A percentile compares a stretch with the other conserved stretches of the same genome.
Evolutionary conservation across 169 alveolate species (phyloP).

Genomic region (Cystoisospora suis): DNA sequence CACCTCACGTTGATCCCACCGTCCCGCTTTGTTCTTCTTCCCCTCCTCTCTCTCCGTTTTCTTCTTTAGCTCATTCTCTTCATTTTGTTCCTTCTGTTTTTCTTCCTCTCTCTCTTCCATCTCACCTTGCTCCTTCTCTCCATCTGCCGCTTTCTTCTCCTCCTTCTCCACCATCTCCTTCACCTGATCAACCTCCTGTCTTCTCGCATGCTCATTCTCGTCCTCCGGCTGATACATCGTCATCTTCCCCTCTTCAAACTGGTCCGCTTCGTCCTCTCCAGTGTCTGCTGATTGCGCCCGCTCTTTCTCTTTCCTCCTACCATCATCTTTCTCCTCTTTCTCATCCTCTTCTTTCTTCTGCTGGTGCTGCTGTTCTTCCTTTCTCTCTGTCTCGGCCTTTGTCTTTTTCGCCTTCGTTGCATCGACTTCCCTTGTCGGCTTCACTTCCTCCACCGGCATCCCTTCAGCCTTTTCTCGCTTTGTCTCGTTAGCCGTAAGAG

Average conservation of each 20-base stretch:
- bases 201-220: too few relatives aligned
- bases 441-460: neutral
- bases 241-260: neutral
- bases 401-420: neutral
- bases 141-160: too few relatives aligned
- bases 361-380: neutral
- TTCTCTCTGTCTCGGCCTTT: neutral
- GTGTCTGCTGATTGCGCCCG: neutral
- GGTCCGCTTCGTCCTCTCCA: neutral
- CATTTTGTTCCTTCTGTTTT: too few relatives aligned
- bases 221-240: neutral
- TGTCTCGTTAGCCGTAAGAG: too few relatives aligned
- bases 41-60: too few relatives aligned
- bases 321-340: neutral
- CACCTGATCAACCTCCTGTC: too few relatives aligned
- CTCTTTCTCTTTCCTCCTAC: neutral
- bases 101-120: too few relatives aligned
- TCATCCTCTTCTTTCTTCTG: neutral
- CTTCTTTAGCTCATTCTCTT: too few relatives aligned
- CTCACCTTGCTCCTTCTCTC: too few relatives aligned
- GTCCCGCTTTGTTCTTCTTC: too few relatives aligned
- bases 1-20: too few relatives aligned
- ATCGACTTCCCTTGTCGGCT: neutral
- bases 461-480: neutral
- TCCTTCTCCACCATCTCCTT: too few relatives aligned